Percentiles rank a stretch among this genome's conserved stretches.
Evolutionary conservation across 306 rosid genomes (phyloP).

Genomic region (Lathyrus oleraceus): DNA sequence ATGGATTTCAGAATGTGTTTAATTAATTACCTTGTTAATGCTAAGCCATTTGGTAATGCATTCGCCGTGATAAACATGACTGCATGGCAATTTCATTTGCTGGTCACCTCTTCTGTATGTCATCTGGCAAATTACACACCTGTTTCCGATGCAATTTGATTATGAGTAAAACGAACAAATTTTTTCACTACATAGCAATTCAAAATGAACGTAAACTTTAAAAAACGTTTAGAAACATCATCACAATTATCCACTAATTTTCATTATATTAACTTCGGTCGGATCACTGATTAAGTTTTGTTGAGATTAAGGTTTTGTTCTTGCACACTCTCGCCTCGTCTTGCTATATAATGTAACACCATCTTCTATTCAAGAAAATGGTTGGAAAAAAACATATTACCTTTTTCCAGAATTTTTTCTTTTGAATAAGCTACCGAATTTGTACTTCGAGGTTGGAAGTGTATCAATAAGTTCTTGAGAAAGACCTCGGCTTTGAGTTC

Average conservation of each 20-base stretch:
- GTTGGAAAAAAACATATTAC: conserved; percentile 40
- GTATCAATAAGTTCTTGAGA: conserved; percentile 71
- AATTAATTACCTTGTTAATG: conserved; percentile 73
- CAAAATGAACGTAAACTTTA: not conserved
- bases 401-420: conserved; percentile 69
- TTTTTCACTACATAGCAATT: not conserved
- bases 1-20: conserved; percentile 3
- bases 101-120: conserved; percentile 79
- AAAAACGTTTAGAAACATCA: not conserved
- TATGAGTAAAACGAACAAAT: not conserved
- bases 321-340: too few species aligned
- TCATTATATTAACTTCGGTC: not conserved
- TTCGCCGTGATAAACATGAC: conserved; percentile 74
- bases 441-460: conserved; percentile 79
- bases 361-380: not conserved
- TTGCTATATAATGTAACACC: not conserved
- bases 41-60: conserved; percentile 93
- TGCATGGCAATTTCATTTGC: conserved; percentile 88
- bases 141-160: conserved; percentile 36
- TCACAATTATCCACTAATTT: not conserved
- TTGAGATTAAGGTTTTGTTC: not conserved
- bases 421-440: conserved; percentile 68
- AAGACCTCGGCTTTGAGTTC: conserved; percentile 85
- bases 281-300: not conserved
- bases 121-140: conserved; percentile 95